phyloP scores from a whole-genome alignment of 2,329 filamentous ascomycete species.

The Colletotrichum plurivorum region DNA sequence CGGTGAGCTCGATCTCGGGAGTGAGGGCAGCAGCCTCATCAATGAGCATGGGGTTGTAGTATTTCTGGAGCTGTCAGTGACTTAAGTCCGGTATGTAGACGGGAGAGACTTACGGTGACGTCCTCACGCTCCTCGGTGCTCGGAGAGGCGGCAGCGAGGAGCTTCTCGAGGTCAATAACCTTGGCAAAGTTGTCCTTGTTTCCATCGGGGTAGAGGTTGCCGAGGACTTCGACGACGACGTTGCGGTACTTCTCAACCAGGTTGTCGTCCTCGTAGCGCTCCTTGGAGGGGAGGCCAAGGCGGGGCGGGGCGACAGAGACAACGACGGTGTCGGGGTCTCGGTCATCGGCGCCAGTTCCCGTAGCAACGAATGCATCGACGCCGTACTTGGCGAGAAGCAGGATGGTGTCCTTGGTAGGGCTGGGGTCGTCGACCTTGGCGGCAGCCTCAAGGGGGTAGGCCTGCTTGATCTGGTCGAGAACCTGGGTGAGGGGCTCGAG shows the following conservation, averaged over 20 bases:
- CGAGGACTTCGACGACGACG: constrained; percentile 44
- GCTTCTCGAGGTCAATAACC: constrained; percentile 71
- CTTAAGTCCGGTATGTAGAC: neutral
- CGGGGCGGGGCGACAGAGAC: constrained; percentile 59
- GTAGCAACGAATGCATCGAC: constrained; percentile 56
- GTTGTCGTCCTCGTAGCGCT: constrained; percentile 71
- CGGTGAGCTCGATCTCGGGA: constrained; percentile 68
- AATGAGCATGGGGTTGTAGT: constrained; percentile 75
- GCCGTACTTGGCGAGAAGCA: constrained; percentile 61
- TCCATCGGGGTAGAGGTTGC: constrained; percentile 50
- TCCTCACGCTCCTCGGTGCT: constrained; percentile 71
- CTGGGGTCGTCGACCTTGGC: constrained; percentile 45
- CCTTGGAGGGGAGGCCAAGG: constrained; percentile 73
- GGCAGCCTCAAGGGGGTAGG: constrained; percentile 43
- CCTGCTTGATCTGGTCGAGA: constrained; percentile 56
- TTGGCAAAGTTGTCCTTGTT: constrained; percentile 56
- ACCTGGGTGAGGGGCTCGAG: constrained; percentile 69
- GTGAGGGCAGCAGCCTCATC: constrained; percentile 67
- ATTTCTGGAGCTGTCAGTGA: constrained; percentile 58
- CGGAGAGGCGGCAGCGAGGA: constrained; percentile 71
- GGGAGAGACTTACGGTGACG: constrained; percentile 61
- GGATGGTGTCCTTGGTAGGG: constrained; percentile 56
- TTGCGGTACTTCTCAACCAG: constrained; percentile 65
- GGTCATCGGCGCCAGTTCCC: constrained; percentile 58
- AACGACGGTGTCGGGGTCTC: constrained; percentile 54